Evolutionary conservation across 2,329 filamentous ascomycete genomes (phyloP).

Genomic region (Curvularia spicifera): DNA sequence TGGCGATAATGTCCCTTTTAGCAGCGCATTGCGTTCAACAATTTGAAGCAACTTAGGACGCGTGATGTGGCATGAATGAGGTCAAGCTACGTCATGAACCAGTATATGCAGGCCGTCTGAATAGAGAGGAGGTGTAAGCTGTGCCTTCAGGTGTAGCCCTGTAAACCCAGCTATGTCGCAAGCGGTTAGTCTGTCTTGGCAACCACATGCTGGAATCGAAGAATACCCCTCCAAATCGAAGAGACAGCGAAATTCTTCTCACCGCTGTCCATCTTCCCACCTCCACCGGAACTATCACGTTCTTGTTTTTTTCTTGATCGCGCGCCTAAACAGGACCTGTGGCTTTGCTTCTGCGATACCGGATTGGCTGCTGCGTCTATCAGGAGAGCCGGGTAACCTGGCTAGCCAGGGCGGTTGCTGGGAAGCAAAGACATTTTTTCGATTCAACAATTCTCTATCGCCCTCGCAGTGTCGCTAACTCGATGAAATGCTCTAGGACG

Average conservation of each 20-base stretch:
- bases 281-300: slow-evolving; percentile 8
- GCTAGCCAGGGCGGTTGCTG: slow-evolving; percentile 11
- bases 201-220: slow-evolving; percentile 8
- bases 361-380: slow-evolving; percentile 6
- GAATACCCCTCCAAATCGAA: slow-evolving; percentile 14
- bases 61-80: not conserved
- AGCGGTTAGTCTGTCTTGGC: slow-evolving; percentile 11
- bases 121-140: not conserved
- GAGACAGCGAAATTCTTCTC: slow-evolving; percentile 13
- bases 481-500: slow-evolving; percentile 15
- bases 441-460: slow-evolving; percentile 7
- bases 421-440: slow-evolving; percentile 21
- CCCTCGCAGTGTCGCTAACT: slow-evolving; percentile 30
- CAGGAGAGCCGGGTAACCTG: slow-evolving; percentile 12
- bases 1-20: slow-evolving; percentile 11
- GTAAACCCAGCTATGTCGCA: not conserved
- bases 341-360: not conserved
- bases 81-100: not conserved
- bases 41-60: not conserved
- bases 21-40: not conserved
- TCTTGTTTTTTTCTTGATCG: slow-evolving; percentile 3
- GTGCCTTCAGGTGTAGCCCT: not conserved
- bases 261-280: slow-evolving; percentile 16
- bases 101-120: not conserved
- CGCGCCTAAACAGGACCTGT: not conserved